Percentiles rank a stretch among this genome's conserved stretches.
phyloP scores from a whole-genome alignment of 495 filamentous ascomycete species.

The Hypomontagnella submonticulosa region DNA sequence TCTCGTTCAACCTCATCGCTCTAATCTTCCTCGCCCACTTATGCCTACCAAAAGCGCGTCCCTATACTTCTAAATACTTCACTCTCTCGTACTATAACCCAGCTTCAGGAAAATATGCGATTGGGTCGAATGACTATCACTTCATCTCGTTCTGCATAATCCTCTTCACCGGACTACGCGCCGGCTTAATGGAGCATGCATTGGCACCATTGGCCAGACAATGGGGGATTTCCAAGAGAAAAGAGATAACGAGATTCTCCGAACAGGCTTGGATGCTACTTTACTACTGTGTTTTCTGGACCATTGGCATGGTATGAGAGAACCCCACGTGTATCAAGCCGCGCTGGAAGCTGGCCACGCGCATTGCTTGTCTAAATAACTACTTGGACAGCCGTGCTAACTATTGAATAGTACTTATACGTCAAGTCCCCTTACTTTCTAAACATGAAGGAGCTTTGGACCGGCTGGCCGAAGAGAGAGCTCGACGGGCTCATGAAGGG shows the following conservation, averaged over 20 bases:
- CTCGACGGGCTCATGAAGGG: slow-evolving; percentile 80
- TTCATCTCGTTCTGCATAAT: slow-evolving; percentile 84
- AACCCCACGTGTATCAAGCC: slow-evolving; percentile 12
- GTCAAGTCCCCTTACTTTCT: slow-evolving; percentile 80
- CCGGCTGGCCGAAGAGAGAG: slow-evolving; percentile 80
- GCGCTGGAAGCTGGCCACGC: not conserved
- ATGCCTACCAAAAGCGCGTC: slow-evolving; percentile 78
- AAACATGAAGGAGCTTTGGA: slow-evolving; percentile 82
- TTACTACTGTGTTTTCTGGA: slow-evolving; percentile 83
- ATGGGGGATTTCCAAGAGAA: slow-evolving; percentile 75
- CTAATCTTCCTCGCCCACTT: slow-evolving; percentile 81
- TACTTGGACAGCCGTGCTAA: slow-evolving; percentile 35
- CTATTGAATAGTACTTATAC: slow-evolving; percentile 75
- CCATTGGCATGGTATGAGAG: slow-evolving; percentile 80
- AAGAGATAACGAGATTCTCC: slow-evolving; percentile 81
- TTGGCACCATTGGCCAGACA: slow-evolving; percentile 77
- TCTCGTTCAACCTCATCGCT: slow-evolving; percentile 80
- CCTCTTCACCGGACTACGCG: slow-evolving; percentile 85
- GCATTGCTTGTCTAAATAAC: not conserved
- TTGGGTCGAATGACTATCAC: slow-evolving; percentile 82
- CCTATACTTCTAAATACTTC: slow-evolving; percentile 86
- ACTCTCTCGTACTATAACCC: slow-evolving; percentile 83
- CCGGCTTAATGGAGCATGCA: slow-evolving; percentile 86
- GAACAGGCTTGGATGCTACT: slow-evolving; percentile 92
- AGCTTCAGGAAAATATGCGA: slow-evolving; percentile 70